phyloP scores from a whole-genome alignment of 176 grass and related monocot genomes.

The Oryza punctata region DNA sequence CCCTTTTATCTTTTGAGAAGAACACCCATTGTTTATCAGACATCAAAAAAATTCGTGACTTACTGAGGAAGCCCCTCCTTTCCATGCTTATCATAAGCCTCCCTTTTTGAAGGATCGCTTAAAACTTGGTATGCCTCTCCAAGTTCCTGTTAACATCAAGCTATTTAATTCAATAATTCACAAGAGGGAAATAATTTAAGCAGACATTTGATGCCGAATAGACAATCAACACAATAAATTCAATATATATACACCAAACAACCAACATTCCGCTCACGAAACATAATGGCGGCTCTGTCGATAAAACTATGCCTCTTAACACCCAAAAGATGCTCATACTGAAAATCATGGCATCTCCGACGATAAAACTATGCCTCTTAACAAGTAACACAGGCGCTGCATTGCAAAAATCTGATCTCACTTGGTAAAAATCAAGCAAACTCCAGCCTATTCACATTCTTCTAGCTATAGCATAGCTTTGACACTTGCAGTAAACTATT shows the following conservation, averaged over 20 bases:
- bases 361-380: background rate
- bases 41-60: slow-evolving; percentile 31
- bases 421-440: background rate
- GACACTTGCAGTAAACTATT: background rate
- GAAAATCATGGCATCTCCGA: background rate
- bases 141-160: slow-evolving; percentile 63
- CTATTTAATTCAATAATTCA: background rate
- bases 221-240: background rate
- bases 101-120: slow-evolving; percentile 82
- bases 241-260: background rate
- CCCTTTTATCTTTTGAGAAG: background rate
- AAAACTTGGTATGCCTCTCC: slow-evolving; percentile 96
- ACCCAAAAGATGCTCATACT: background rate
- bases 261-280: background rate
- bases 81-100: slow-evolving; percentile 88
- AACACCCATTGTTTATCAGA: background rate
- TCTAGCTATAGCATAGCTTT: background rate
- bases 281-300: background rate
- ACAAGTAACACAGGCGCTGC: background rate
- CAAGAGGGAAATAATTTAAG: background rate
- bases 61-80: slow-evolving; percentile 88
- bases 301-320: background rate
- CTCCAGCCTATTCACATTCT: no score
- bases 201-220: background rate
- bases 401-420: background rate